phyloP scores from a whole-genome alignment of 2,329 filamentous ascomycete species.

The Paecilomyces niveus region DNA sequence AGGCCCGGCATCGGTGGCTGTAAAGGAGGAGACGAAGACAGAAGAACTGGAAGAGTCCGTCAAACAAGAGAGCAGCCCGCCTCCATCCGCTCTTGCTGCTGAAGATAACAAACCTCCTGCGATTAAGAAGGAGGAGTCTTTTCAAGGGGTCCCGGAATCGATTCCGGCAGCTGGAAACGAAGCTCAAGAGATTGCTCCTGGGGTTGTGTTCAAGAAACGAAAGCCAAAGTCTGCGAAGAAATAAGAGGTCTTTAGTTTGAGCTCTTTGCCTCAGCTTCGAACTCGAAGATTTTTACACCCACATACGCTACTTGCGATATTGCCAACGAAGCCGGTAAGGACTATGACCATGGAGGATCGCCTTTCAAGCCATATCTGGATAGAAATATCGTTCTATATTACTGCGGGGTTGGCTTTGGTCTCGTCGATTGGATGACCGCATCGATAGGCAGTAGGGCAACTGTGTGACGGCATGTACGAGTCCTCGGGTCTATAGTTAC shows the following conservation, averaged over 20 bases:
- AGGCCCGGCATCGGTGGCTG: constrained; percentile 6
- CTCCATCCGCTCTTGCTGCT: constrained; percentile 5
- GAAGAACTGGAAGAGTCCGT: constrained; percentile 2
- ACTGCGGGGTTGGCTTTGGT: not conserved
- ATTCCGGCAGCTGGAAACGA: constrained; percentile 8
- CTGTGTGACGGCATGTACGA: not conserved
- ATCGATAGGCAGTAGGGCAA: not conserved
- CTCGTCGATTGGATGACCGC: not conserved
- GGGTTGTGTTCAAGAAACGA: constrained; percentile 43
- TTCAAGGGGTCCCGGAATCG: constrained; percentile 4
- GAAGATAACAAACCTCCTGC: constrained; percentile 6
- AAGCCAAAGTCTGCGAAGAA: constrained; percentile 39
- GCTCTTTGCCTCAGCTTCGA: not conserved
- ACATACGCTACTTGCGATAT: not conserved
- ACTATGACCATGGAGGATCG: not conserved
- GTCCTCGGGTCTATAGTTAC: no score
- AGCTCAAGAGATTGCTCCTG: constrained; percentile 16
- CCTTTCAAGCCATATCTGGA: not conserved
- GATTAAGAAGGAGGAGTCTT: constrained; percentile 22
- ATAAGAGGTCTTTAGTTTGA: constrained; percentile 13
- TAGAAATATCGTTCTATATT: not conserved
- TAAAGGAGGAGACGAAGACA: constrained; percentile 10
- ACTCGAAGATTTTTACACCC: not conserved
- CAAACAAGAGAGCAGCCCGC: constrained; percentile 3
- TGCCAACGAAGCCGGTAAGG: not conserved